These are phyloP conservation scores for Phytophthora ohioensis DNA, from an alignment of 352 stramenopile genomes.

Conservation along the genomic window DNA sequence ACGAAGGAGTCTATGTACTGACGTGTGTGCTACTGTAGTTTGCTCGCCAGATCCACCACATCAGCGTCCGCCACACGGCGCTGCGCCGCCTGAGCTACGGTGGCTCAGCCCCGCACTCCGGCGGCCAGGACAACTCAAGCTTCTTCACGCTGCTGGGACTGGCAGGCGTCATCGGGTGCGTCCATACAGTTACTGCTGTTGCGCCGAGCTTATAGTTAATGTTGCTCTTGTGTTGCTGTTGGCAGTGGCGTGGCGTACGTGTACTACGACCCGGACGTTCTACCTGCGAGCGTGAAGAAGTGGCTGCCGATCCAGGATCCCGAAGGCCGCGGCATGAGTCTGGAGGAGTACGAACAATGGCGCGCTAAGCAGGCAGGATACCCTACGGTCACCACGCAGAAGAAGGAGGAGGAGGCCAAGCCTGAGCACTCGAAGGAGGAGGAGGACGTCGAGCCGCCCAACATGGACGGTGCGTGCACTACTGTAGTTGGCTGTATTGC, in stretches of 20 bases:
- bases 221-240: conserved; percentile 5
- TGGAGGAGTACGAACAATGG: conserved; percentile 90
- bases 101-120: conserved; percentile 60
- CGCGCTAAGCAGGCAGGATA: conserved; percentile 75
- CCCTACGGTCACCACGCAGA: conserved; percentile 35
- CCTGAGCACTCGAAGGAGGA: conserved; percentile 44
- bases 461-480: conserved; percentile 34
- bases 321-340: conserved; percentile 84
- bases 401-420: conserved; percentile 48
- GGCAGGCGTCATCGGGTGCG: conserved; percentile 67
- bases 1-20: neutral
- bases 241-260: conserved; percentile 80
- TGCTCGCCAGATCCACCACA: conserved; percentile 42
- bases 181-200: neutral
- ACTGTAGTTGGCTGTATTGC: conserved; percentile 3
- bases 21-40: conserved; percentile 25
- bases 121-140: conserved; percentile 79
- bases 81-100: conserved; percentile 74
- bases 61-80: conserved; percentile 44
- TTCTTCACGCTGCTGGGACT: conserved; percentile 84
- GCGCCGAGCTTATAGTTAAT: neutral
- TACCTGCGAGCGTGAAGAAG: conserved; percentile 77
- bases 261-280: conserved; percentile 88
- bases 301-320: conserved; percentile 85
- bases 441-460: conserved; percentile 46